Percentiles rank a stretch among this genome's conserved stretches.
phyloP scores from a whole-genome alignment of 73 alveolate genomes.

The Paramecium primaurelia region DNA sequence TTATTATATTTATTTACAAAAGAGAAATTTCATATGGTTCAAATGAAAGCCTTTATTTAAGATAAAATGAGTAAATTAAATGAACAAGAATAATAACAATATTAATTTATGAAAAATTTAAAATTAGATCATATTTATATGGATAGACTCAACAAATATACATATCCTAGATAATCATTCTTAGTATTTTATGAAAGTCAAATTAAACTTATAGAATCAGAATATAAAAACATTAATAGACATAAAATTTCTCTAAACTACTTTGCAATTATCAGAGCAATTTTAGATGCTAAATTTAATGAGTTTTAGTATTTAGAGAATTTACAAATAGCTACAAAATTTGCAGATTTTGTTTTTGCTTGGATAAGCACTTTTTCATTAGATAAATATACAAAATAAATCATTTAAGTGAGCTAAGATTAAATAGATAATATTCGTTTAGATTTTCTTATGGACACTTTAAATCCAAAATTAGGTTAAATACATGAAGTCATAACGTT shows the following conservation, averaged over 20 bases:
- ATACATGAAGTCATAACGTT: conserved; percentile 79
- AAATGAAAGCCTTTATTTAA: neutral
- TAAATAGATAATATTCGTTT: conserved; percentile 65
- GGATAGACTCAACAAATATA: conserved; percentile 4
- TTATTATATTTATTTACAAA: neutral
- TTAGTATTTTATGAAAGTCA: conserved; percentile 17
- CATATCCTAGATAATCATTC: neutral
- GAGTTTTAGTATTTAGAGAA: conserved; percentile 68
- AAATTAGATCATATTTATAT: neutral
- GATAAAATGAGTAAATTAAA: conserved; percentile 7
- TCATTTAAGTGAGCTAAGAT: conserved; percentile 67
- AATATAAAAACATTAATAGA: conserved; percentile 21
- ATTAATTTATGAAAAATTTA: neutral
- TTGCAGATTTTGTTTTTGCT: conserved; percentile 77
- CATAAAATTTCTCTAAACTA: conserved; percentile 4
- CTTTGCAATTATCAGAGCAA: conserved; percentile 70
- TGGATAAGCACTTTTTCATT: conserved; percentile 77
- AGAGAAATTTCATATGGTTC: neutral
- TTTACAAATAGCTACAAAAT: conserved; percentile 52
- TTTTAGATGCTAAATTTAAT: conserved; percentile 78
- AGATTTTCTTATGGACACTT: conserved; percentile 69
- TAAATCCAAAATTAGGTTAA: conserved; percentile 55
- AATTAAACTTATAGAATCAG: conserved; percentile 31
- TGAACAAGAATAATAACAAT: neutral
- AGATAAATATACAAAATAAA: conserved; percentile 65